These are phyloP conservation scores for Capronia coronata DNA, from an alignment of 2,329 filamentous ascomycete species.

Conservation along the genomic window DNA sequence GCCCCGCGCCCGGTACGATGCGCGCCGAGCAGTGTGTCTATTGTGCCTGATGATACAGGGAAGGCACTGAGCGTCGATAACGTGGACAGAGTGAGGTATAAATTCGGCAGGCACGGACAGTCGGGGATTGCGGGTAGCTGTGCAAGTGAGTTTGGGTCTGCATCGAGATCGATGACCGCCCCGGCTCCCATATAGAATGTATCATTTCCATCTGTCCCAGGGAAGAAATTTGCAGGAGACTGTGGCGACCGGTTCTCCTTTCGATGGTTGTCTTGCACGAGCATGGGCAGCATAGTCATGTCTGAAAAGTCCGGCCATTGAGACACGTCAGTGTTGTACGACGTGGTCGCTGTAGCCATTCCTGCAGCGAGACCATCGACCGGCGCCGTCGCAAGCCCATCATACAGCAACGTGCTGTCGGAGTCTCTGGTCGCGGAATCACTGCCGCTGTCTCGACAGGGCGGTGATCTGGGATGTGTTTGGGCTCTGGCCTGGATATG, in stretches of 20 bases:
- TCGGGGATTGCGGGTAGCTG: slow-evolving; percentile 23
- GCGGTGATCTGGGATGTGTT: neutral
- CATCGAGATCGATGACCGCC: neutral
- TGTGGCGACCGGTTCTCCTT: neutral
- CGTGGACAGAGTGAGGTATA: slow-evolving; percentile 36
- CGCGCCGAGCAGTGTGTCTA: slow-evolving; percentile 40
- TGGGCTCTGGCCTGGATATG: neutral
- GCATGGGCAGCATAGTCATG: slow-evolving; percentile 23
- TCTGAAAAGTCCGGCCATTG: slow-evolving; percentile 41
- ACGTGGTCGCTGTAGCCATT: slow-evolving; percentile 10
- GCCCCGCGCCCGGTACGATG: slow-evolving; percentile 38
- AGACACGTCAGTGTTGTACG: slow-evolving; percentile 31
- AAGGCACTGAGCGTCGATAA: slow-evolving; percentile 33
- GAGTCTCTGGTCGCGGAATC: slow-evolving; percentile 7
- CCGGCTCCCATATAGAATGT: slow-evolving; percentile 3
- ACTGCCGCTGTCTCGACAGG: neutral
- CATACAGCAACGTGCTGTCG: slow-evolving; percentile 12
- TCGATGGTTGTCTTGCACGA: slow-evolving; percentile 18
- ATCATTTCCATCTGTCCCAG: too few relatives aligned
- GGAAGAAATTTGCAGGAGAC: neutral
- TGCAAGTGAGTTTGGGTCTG: slow-evolving; percentile 12
- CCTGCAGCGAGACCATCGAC: neutral
- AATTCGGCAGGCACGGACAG: slow-evolving; percentile 28
- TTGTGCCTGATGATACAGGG: slow-evolving; percentile 38
- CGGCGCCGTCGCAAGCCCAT: slow-evolving; percentile 15